These are phyloP conservation scores for Parathielavia hyrcaniae DNA, from an alignment of 495 filamentous ascomycete species.

Conservation along the genomic window DNA sequence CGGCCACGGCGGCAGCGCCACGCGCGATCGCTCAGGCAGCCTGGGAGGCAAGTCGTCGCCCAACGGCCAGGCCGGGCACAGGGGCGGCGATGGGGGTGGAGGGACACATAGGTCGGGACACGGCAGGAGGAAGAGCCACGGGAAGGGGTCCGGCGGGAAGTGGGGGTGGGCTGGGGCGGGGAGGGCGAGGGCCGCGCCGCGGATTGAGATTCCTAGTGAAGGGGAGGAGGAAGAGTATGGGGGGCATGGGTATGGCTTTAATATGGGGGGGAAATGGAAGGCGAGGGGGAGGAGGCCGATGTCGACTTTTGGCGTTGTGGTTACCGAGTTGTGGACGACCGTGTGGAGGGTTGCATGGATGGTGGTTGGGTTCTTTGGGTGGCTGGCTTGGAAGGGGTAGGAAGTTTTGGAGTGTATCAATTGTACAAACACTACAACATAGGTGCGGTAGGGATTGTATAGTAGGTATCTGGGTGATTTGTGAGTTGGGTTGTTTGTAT, in stretches of 20 bases:
- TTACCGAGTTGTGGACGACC: constrained; percentile 43
- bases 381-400: constrained; percentile 38
- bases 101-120: neutral
- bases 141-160: constrained; percentile 15
- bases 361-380: constrained; percentile 38
- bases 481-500: neutral
- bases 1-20: constrained; percentile 2
- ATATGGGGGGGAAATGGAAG: constrained; percentile 35
- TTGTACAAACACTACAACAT: no score
- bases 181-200: constrained; percentile 32
- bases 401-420: neutral
- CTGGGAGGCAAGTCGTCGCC: no score
- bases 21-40: constrained; percentile 26
- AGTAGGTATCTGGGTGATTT: neutral
- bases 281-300: constrained; percentile 15
- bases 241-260: constrained; percentile 6
- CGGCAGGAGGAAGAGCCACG: constrained; percentile 15
- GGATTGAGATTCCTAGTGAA: constrained; percentile 41
- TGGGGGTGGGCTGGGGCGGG: constrained; percentile 41
- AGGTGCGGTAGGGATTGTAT: neutral
- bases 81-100: constrained; percentile 12
- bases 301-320: constrained; percentile 26
- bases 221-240: constrained; percentile 34
- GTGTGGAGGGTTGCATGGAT: constrained; percentile 44
- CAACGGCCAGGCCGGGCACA: no score